Percentiles rank a stretch among this genome's conserved stretches.
These are phyloP conservation scores for Salix koriyanagi DNA, from an alignment of 345 rosid species.

Conservation along the genomic window DNA sequence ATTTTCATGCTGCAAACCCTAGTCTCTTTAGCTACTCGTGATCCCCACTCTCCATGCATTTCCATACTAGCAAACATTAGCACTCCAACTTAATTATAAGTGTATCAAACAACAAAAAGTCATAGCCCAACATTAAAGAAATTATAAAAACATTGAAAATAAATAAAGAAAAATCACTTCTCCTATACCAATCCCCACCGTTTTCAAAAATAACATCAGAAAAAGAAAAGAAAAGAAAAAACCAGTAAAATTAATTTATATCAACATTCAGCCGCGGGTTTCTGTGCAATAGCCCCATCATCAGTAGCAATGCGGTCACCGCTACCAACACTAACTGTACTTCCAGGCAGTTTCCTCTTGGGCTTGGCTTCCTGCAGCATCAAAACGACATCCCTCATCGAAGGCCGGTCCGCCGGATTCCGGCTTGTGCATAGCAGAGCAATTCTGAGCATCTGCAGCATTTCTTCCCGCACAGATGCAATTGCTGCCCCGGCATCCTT, in stretches of 20 bases:
- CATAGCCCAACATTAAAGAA: neutral
- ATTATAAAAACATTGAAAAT: constrained; percentile 14
- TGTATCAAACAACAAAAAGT: neutral
- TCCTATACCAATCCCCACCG: constrained; percentile 57
- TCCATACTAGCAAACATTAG: neutral
- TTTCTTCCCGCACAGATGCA: constrained; percentile 66
- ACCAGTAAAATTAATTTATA: constrained; percentile 31
- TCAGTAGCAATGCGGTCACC: constrained; percentile 16
- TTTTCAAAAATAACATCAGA: constrained; percentile 7
- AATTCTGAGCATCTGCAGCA: constrained; percentile 80
- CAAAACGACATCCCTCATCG: constrained; percentile 92
- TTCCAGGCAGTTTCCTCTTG: constrained; percentile 57
- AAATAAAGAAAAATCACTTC: constrained; percentile 20
- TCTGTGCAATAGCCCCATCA: constrained; percentile 30
- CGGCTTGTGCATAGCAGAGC: constrained; percentile 78
- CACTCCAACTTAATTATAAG: neutral
- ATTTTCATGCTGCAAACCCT: neutral
- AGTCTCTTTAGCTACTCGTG: neutral
- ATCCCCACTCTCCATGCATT: neutral
- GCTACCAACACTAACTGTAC: constrained; percentile 12
- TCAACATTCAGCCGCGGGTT: constrained; percentile 49
- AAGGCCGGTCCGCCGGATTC: constrained; percentile 84
- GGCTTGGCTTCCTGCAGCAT: constrained; percentile 95
- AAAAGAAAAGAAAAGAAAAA: neutral
- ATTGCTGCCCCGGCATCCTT: constrained; percentile 73